Base-by-base conservation (phyloP, 2,329 filamentous ascomycete genomes). In the Atkinsonella hypoxylon region DNA sequence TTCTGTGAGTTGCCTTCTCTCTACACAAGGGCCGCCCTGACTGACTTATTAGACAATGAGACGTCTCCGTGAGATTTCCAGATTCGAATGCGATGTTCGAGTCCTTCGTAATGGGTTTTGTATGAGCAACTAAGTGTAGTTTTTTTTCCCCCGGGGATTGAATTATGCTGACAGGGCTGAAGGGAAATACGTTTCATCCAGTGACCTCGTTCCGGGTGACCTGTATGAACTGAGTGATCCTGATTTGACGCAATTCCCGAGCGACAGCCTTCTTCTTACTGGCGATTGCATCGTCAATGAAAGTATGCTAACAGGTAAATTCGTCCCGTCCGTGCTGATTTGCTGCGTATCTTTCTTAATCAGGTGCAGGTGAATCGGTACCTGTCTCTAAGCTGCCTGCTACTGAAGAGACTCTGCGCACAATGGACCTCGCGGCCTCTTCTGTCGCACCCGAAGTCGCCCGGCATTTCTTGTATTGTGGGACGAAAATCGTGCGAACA, bases 221-320 rank as follows among this genome's bases (percentile, higher is more conserved):
- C 83, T 98, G 7, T 98, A 95, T 67, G 93, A 98, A 71, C 79
- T 98, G 47, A 96, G 91, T 51, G 94, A 98, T 65, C 93, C 93
- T 2, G 89, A 84, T 15, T 73, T 98, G 26, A 80, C 80, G 3
- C 87, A 95, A 59, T 86, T 97, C 55, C 93, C 93, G 1, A 93
- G 88, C 61, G 93, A 98, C 66, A 95, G 91, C 65, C 72, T 98
- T 34, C 71, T 98, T 6, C 76, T 98, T 0, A 88, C 87, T 48
- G 94, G 93, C 40, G 94, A 98, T 67, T 96, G 90, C 61, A 97
- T 98, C 55, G 90, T 98, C 57, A 98, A 98, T 61, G 93, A 98
- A 69, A 97, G 93, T 69, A 98, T 98, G 93, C 79, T 98, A 36
- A 98, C 93, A 39, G 68, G 68, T 68, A 57, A 49, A 58, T 31